Evolutionary conservation across 306 rosid species (phyloP).

Genomic region (Clitoria ternatea): DNA sequence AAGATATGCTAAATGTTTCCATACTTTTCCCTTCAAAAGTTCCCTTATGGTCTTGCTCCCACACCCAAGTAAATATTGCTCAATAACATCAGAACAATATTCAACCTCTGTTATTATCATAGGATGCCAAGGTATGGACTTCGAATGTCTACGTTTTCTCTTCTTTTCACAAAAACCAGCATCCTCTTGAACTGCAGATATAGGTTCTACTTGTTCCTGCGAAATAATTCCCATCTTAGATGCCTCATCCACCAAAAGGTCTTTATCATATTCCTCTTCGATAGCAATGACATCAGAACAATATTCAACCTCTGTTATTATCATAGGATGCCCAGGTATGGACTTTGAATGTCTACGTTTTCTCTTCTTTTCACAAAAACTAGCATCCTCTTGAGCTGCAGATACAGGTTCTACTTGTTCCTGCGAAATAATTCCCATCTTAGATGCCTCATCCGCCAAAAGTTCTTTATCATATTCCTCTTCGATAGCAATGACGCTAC

Average conservation of each 20-base stretch:
- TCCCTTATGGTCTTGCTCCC: slow-evolving; percentile 24
- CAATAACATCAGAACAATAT: slow-evolving; percentile 42
- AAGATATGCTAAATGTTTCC: slow-evolving; percentile 52
- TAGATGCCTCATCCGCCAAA: slow-evolving; percentile 4
- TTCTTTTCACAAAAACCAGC: neutral
- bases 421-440: slow-evolving; percentile 19
- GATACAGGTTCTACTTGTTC: slow-evolving; percentile 17
- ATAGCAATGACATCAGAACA: neutral
- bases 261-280: slow-evolving; percentile 21
- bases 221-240: slow-evolving; percentile 19
- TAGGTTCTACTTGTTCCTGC: slow-evolving; percentile 16
- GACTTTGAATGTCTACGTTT: too few relatives aligned
- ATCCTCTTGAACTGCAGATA: slow-evolving; percentile 10
- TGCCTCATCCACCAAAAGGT: slow-evolving; percentile 6
- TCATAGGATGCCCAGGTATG: too few relatives aligned
- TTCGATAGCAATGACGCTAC: neutral
- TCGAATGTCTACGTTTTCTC: neutral
- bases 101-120: slow-evolving; percentile 30
- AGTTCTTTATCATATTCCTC: slow-evolving; percentile 18
- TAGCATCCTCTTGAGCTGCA: slow-evolving; percentile 3
- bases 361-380: neutral
- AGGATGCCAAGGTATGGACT: slow-evolving; percentile 31
- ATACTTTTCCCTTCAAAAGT: slow-evolving; percentile 16
- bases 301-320: too few relatives aligned
- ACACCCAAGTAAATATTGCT: slow-evolving; percentile 23